Evolutionary conservation across 257 asterid species (phyloP).

Genomic region (Prunella vulgaris): DNA sequence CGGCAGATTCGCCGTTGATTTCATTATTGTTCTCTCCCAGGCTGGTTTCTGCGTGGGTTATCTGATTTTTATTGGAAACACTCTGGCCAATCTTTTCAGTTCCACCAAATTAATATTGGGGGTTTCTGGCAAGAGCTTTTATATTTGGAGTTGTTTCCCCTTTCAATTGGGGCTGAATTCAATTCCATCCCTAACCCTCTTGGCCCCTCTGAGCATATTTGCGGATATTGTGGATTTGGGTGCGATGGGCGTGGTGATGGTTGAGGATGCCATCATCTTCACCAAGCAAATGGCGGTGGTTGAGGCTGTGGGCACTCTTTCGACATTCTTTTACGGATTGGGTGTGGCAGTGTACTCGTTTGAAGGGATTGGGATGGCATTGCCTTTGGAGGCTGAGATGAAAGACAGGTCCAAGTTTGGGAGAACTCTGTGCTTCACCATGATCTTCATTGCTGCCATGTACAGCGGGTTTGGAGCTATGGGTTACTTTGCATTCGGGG

Average conservation of each 20-base stretch:
- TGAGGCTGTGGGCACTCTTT: slow-evolving; percentile 61
- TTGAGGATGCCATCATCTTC: slow-evolving; percentile 54
- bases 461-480: slow-evolving; percentile 59
- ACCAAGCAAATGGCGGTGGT: slow-evolving; percentile 45
- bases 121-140: slow-evolving; percentile 44
- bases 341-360: slow-evolving; percentile 89
- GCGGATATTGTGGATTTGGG: slow-evolving; percentile 78
- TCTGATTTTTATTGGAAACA: slow-evolving; percentile 63
- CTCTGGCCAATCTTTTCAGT: slow-evolving; percentile 51
- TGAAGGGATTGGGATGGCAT: slow-evolving; percentile 86
- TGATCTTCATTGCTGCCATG: slow-evolving; percentile 67
- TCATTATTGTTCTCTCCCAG: slow-evolving; percentile 73
- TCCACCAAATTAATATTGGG: slow-evolving; percentile 35
- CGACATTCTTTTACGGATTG: slow-evolving; percentile 67
- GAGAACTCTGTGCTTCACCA: slow-evolving; percentile 48
- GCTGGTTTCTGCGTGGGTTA: slow-evolving; percentile 84
- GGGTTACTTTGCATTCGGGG: slow-evolving; percentile 87
- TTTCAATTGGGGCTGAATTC: slow-evolving; percentile 82
- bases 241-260: slow-evolving; percentile 84
- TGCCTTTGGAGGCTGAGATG: slow-evolving; percentile 76
- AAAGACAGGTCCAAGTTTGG: slow-evolving; percentile 66
- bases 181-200: slow-evolving; percentile 60
- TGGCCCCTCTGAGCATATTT: slow-evolving; percentile 84
- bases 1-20: slow-evolving; percentile 73
- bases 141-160: slow-evolving; percentile 78